Evolutionary conservation across 805 yeast genomes (phyloP).

Genomic region (Komagataella populi): DNA sequence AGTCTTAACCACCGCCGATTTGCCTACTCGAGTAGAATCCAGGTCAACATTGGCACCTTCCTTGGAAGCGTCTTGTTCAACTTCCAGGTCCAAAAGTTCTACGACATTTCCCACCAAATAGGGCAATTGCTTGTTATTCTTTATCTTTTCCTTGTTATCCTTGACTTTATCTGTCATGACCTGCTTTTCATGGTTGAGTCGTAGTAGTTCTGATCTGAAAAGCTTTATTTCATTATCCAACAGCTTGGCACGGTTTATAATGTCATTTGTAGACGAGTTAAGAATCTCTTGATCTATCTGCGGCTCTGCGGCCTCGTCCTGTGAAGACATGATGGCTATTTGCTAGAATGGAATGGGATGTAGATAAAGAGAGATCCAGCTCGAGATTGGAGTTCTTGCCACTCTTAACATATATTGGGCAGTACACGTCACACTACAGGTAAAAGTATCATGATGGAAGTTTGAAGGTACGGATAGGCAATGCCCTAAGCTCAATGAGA

Average conservation of each 20-base stretch:
- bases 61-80: slow-evolving; percentile 67
- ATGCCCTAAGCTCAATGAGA: neutral
- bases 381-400: neutral
- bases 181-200: slow-evolving; percentile 83
- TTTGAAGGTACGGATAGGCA: neutral
- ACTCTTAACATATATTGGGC: neutral
- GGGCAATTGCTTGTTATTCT: slow-evolving; percentile 90
- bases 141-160: slow-evolving; percentile 92
- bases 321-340: neutral
- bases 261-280: slow-evolving; percentile 65
- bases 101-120: slow-evolving; percentile 94
- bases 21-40: slow-evolving; percentile 83
- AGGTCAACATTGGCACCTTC: slow-evolving; percentile 94
- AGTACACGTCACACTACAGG: neutral
- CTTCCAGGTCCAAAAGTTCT: slow-evolving; percentile 79
- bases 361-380: neutral
- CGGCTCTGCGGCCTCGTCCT: slow-evolving; percentile 20
- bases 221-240: slow-evolving; percentile 93
- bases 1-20: slow-evolving; percentile 96
- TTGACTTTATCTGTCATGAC: slow-evolving; percentile 89
- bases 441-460: neutral
- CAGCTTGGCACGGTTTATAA: slow-evolving; percentile 72
- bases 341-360: neutral
- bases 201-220: slow-evolving; percentile 82
- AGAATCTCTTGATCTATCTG: slow-evolving; percentile 76